A percentile compares a stretch with the other conserved stretches of the same genome.
Evolutionary conservation across 495 filamentous ascomycete species (phyloP).

Genomic region (Neurospora hispaniola): DNA sequence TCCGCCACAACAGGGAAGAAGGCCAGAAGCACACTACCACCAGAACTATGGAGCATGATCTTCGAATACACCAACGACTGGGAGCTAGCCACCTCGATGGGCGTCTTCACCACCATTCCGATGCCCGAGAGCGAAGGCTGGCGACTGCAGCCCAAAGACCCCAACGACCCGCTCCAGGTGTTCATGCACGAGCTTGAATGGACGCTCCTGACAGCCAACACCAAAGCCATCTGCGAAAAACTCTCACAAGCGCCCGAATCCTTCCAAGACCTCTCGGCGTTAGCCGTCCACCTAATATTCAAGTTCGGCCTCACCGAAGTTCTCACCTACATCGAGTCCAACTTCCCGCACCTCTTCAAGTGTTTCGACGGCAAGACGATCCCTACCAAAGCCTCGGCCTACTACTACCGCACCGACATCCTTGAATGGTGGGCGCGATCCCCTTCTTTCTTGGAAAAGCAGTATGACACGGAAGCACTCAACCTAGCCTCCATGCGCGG

Average conservation of each 20-base stretch:
- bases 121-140: conserved; percentile 56
- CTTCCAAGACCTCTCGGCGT: conserved; percentile 63
- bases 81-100: conserved; percentile 73
- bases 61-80: conserved; percentile 78
- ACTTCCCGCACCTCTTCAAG: conserved; percentile 71
- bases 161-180: conserved; percentile 36
- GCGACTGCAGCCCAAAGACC: conserved; percentile 33
- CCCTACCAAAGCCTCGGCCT: conserved; percentile 72
- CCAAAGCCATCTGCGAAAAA: conserved; percentile 53
- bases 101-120: conserved; percentile 64
- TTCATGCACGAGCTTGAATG: conserved; percentile 62
- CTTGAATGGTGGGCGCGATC: conserved; percentile 72
- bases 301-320: conserved; percentile 75
- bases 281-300: conserved; percentile 80
- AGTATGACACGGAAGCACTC: conserved; percentile 64
- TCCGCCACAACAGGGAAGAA: conserved; percentile 17
- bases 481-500: conserved; percentile 78
- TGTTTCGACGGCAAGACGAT: conserved; percentile 71
- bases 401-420: conserved; percentile 76
- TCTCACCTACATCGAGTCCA: conserved; percentile 67
- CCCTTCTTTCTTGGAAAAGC: conserved; percentile 66
- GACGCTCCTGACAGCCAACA: conserved; percentile 61
- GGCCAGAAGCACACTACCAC: conserved; percentile 42
- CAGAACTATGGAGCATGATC: conserved; percentile 82
- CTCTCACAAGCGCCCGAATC: conserved; percentile 54